Evolutionary conservation across 1,284 basidiomycete genomes (phyloP).

Genomic region (Moesziomyces antarcticus): DNA sequence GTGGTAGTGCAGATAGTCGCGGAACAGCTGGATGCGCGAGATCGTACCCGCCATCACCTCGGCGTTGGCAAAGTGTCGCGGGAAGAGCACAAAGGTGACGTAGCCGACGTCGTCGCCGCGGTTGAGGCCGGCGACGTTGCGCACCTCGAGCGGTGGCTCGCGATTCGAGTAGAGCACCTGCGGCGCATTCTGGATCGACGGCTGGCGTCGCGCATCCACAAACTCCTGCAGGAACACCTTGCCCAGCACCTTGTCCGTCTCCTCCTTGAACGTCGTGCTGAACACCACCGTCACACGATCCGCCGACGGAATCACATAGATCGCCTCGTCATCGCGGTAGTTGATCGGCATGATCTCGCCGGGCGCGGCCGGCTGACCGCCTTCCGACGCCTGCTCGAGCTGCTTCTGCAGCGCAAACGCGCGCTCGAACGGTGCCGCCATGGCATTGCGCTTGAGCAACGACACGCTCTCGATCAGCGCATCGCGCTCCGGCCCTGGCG

Average conservation of each 20-base stretch:
- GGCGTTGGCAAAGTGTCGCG: constrained; percentile 87
- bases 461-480: constrained; percentile 83
- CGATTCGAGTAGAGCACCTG: constrained; percentile 97
- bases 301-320: constrained; percentile 90
- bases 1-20: constrained; percentile 98
- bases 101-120: constrained; percentile 93
- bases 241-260: constrained; percentile 96
- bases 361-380: constrained; percentile 67
- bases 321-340: constrained; percentile 92
- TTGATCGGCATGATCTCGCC: constrained; percentile 87
- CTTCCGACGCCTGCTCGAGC: constrained; percentile 76
- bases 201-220: constrained; percentile 92
- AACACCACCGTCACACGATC: constrained; percentile 99
- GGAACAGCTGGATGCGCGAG: constrained; percentile 95
- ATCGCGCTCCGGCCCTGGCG: constrained; percentile 72
- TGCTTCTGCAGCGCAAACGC: constrained; percentile 89
- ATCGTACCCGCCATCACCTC: constrained; percentile 84
- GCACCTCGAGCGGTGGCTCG: constrained; percentile 94
- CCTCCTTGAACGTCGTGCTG: constrained; percentile 95
- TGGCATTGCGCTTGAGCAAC: constrained; percentile 89
- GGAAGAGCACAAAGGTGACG: constrained; percentile 98
- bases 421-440: constrained; percentile 92
- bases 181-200: constrained; percentile 93
- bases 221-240: constrained; percentile 99
- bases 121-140: constrained; percentile 82